These are phyloP conservation scores for Lomentospora prolificans DNA, from an alignment of 2,329 filamentous ascomycete genomes.

Conservation along the genomic window DNA sequence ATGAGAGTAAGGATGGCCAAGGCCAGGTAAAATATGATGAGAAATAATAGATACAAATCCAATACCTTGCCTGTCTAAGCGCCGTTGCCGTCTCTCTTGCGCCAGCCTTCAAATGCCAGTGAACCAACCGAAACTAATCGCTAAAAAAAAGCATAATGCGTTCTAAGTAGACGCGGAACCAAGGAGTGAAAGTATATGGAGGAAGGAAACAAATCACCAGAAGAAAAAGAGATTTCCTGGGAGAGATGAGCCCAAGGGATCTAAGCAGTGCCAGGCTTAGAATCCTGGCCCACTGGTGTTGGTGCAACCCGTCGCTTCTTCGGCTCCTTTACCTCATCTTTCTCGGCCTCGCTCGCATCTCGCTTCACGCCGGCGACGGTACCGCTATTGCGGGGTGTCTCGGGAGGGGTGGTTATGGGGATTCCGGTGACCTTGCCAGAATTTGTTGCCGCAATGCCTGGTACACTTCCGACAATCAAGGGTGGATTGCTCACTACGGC, in stretches of 20 bases:
- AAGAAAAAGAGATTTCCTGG: background rate
- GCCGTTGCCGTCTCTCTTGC: too few relatives aligned
- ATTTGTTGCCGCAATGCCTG: slow-evolving; percentile 64
- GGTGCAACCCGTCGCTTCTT: slow-evolving; percentile 66
- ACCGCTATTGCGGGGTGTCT: slow-evolving; percentile 62
- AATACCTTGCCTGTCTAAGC: too few relatives aligned
- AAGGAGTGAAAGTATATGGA: background rate
- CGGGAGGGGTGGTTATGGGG: slow-evolving; percentile 79
- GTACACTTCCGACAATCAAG: slow-evolving; percentile 67
- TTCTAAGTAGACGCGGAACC: background rate
- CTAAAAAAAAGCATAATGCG: background rate
- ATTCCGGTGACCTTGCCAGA: slow-evolving; percentile 53
- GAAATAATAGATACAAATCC: too few relatives aligned
- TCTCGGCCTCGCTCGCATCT: slow-evolving; percentile 45
- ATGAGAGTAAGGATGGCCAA: too few relatives aligned
- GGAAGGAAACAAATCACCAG: background rate
- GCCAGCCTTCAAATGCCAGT: background rate
- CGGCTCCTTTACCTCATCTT: slow-evolving; percentile 41
- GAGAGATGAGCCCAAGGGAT: background rate
- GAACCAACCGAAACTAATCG: too few relatives aligned
- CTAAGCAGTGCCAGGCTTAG: too few relatives aligned
- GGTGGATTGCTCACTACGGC: slow-evolving; percentile 67
- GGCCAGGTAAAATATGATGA: too few relatives aligned
- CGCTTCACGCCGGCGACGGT: slow-evolving; percentile 38
- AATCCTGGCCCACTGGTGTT: slow-evolving; percentile 25